Evolutionary conservation across 768 basidiomycete species (phyloP), one percentile per base, ranked within the genome.

Genomic region (Butyriboletus loyo): DNA sequence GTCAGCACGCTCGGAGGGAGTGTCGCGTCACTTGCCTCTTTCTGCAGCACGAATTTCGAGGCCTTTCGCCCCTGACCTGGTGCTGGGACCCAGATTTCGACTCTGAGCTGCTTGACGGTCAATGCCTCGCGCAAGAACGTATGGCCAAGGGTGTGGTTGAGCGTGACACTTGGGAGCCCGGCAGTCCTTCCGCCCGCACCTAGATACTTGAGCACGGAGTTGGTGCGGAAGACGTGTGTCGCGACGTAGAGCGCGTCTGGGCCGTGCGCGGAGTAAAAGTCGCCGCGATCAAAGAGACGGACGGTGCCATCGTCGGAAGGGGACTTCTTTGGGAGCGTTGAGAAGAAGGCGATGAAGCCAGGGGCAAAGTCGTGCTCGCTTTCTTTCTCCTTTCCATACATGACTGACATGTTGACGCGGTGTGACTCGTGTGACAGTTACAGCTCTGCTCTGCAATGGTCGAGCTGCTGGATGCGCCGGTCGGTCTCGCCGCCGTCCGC

Each of bases 131-230:
- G 75, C 40, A 99, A 72, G 54, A 97, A 85, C 34, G 77, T 77
- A 59, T 90, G 88, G 0, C 94, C 94, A 17, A 92, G 82, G 15
- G 80, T 82, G 51, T 77, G 72, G 64, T 83, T 90, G 50, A 99
- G 75, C 0, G 80, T 83, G 44, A 97, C 92, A 48, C 85, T 87
- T 0, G 91, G 85, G 1, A 97, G 73, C 3, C 84, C 83, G 0
- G 75, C 79, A 1, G 73, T 66, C 57, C 76, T 78, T 28, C 83
- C 83, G 0, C 80, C 81, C 0, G 72, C 65, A 7, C 96, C 96
- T 37, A 97, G 83, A 66, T 91, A 89, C 70, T 96, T 96, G 70
- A 99, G 79, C 53, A 98, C 94, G 1, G 91, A 87, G 61, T 91
- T 89, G 3, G 97, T 99, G 50, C 82, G 87, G 61, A 83, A 93